phyloP scores from a whole-genome alignment of 345 rosid genomes.

The Crucihimalaya himalaica region DNA sequence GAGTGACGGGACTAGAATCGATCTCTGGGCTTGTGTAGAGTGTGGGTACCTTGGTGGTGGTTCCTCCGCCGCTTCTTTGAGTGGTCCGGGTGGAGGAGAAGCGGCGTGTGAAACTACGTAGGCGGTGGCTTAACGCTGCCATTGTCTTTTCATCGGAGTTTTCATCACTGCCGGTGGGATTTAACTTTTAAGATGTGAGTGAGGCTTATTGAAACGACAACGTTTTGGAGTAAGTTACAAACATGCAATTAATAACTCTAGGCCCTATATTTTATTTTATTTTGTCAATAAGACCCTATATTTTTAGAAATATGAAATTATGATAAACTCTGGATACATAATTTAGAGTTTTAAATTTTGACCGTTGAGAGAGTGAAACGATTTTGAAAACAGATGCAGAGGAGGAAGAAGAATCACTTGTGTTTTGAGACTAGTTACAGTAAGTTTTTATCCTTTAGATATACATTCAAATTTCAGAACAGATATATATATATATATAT shows the following conservation, averaged over 20 bases:
- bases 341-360: background rate
- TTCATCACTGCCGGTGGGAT: conserved; percentile 20
- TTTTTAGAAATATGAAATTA: background rate
- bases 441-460: background rate
- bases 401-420: background rate
- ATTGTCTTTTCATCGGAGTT: conserved; percentile 33
- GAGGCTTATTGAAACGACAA: background rate
- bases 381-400: background rate
- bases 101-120: conserved; percentile 34
- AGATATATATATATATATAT: too few species aligned
- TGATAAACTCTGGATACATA: background rate
- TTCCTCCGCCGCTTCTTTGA: conserved; percentile 24
- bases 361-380: background rate
- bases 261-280: background rate
- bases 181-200: background rate
- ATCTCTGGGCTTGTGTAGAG: conserved; percentile 51
- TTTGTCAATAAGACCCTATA: background rate
- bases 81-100: conserved; percentile 22
- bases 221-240: background rate
- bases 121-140: conserved; percentile 34
- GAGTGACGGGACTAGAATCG: conserved; percentile 37
- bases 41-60: conserved; percentile 46
- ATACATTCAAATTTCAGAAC: background rate
- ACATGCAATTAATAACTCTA: background rate
- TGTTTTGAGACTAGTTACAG: background rate